Base-by-base conservation (phyloP, 176 grass and related monocot genomes). In the Bonia amplexicaulis region DNA sequence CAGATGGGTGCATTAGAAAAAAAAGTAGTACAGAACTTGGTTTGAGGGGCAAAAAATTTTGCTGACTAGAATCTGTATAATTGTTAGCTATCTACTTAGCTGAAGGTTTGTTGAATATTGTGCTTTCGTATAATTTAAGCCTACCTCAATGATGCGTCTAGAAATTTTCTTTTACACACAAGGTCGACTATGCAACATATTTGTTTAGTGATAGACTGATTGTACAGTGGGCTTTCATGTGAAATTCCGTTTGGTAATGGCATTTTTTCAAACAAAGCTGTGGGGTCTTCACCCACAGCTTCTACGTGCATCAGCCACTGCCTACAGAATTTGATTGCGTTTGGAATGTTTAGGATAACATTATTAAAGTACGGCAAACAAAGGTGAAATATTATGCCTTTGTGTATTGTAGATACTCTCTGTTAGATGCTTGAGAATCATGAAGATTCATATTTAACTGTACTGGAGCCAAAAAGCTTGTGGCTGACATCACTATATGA, bases 71-170 rank as follows among this genome's bases (percentile, higher is more conserved):
- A 64, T 39, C 15, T 60, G 57, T 78, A 65, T 64, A 71, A 63
- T 25, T 37, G 55, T 29, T 47, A 66, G 41, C 47, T 48, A 59
- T 66, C 25, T n/a, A 47, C 16, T 59, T 35, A n/a, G 41, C 74
- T 55, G 22, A 81, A 81, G 9, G 60, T 73, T 83, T 59, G 7
- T 39, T 26, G 35, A 20, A 51, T 78, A 79, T 23, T 19, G 11
- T 71, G n/a, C 9, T 78, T 48, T 83, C 2, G 49, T 73, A 71
- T 86, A 58, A 72, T 71, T 81, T 82, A 82, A 86, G 6, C 52
- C 4, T 90, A 57, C 65, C 35, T 65, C 10, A 6, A 86, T 55
- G 13, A 37, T 69, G 7, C 82, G 39, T 64, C 19, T 77, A 37
- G 12, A 77, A 77, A 31, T 39, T 26, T 84, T 23, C 45, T 39